Evolutionary conservation across 2,329 filamentous ascomycete genomes (phyloP), one percentile per base, ranked within the genome.

Genomic region (Alternaria sp.): DNA sequence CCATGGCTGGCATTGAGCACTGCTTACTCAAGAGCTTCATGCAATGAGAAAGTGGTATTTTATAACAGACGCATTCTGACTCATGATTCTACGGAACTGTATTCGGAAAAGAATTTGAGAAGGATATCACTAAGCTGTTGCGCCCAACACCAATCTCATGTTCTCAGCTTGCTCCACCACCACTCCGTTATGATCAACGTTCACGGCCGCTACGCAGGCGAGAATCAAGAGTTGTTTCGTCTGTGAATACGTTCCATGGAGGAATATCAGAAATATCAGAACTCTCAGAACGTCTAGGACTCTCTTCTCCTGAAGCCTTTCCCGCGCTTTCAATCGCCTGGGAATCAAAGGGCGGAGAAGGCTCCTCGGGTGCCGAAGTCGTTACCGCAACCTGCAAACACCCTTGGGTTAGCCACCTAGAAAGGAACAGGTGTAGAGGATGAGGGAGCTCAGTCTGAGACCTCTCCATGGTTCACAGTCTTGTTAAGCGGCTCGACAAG

Each of bases 401-500:
- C 20, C 14, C 49, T 41, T 37, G 14, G 23, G 43, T 60, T 47
- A 55, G 58, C 43, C 41, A 55, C n/a, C 21, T 60, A 21, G 25
- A 54, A 43, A 43, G 26, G 43, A 49, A 46, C 33, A 33, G 49
- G 50, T 46, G n/a, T 20, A 43, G 20, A 41, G 30, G 49, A 30
- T 43, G 20, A 55, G 28, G 23, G 21, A 55, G 47, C 60, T 71
- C 70, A 81, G 50, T 80, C 78, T 41, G 79, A 81, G 62, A 81
- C 78, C 64, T 81, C 78, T 67, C 75, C 75, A 55, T 79, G 78
- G 47, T 73, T 74, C 8, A 79, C 75, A 55, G 72, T 77, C 65
- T 79, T 77, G 67, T 73, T 71, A 20, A 77, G 56, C 11, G 72
- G 74, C 68, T 80, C 74, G 15, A 80, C 78, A 26, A 81, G 73